Evolutionary conservation across 2,329 filamentous ascomycete species (phyloP).

Genomic region (Apiospora koreana): DNA sequence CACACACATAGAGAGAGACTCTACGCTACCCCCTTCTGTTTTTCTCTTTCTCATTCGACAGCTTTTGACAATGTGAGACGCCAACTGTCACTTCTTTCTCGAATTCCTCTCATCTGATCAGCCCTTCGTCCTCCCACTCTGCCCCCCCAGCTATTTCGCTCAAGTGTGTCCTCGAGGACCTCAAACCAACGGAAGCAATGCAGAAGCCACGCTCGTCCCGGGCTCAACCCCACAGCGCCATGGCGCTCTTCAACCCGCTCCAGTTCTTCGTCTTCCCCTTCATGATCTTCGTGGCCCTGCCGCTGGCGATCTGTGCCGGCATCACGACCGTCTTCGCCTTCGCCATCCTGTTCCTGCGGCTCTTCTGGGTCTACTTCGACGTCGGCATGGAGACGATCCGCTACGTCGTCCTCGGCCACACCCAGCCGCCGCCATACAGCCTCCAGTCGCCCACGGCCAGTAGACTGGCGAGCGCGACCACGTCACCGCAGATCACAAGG

Average conservation of each 20-base stretch:
- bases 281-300: conserved; percentile 62
- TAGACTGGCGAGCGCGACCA: conserved; percentile 14
- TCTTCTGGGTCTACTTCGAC: conserved; percentile 64
- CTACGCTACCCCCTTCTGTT: neutral
- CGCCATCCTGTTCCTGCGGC: conserved; percentile 60
- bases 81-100: neutral
- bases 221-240: conserved; percentile 28
- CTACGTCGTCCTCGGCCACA: conserved; percentile 50
- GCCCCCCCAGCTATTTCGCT: neutral
- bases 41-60: neutral
- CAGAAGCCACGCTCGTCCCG: neutral
- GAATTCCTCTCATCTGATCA: neutral
- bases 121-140: neutral
- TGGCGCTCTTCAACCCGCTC: conserved; percentile 56
- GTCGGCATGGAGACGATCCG: conserved; percentile 59
- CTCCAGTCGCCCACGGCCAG: conserved; percentile 24
- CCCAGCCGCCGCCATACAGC: conserved; percentile 29
- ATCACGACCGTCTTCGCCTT: conserved; percentile 65
- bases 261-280: conserved; percentile 62
- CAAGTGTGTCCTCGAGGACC: neutral
- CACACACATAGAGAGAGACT: neutral
- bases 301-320: conserved; percentile 62
- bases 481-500: conserved; percentile 18
- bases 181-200: neutral
- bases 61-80: conserved; percentile 4